phyloP scores from a whole-genome alignment of 805 yeast genomes.

The Schwanniomyces pseudopolymorphus region DNA sequence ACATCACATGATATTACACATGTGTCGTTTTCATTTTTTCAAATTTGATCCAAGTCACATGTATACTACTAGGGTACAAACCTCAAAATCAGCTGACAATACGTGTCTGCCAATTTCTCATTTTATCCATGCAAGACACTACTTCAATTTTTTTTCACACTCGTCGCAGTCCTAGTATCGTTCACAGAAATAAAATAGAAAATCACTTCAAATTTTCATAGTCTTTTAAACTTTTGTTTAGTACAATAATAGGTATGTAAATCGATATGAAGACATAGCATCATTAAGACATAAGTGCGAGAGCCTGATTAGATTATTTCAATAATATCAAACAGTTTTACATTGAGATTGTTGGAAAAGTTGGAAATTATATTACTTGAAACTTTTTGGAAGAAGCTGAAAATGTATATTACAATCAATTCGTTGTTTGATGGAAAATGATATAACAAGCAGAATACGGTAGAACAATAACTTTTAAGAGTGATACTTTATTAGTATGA shows the following conservation, averaged over 20 bases:
- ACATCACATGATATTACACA: not conserved
- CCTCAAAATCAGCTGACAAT: not conserved
- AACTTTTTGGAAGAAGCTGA: too few relatives aligned
- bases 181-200: slow-evolving; percentile 5
- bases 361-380: too few relatives aligned
- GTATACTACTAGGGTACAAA: not conserved
- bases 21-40: too few relatives aligned
- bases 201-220: slow-evolving; percentile 4
- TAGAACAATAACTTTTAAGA: too few relatives aligned
- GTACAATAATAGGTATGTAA: slow-evolving; percentile 17
- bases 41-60: too few relatives aligned
- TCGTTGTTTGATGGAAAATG: too few relatives aligned
- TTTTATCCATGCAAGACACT: slow-evolving; percentile 1
- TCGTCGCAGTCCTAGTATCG: slow-evolving; percentile 1
- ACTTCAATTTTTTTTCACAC: slow-evolving; percentile 3
- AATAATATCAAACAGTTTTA: not conserved
- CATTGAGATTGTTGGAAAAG: not conserved
- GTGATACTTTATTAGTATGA: too few relatives aligned
- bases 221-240: slow-evolving; percentile 6
- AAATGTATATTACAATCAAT: too few relatives aligned
- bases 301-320: not conserved
- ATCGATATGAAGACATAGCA: not conserved
- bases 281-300: not conserved
- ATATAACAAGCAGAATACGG: too few relatives aligned
- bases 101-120: not conserved